phyloP scores from a whole-genome alignment of 1,284 basidiomycete species.

The Boletus sp. region DNA sequence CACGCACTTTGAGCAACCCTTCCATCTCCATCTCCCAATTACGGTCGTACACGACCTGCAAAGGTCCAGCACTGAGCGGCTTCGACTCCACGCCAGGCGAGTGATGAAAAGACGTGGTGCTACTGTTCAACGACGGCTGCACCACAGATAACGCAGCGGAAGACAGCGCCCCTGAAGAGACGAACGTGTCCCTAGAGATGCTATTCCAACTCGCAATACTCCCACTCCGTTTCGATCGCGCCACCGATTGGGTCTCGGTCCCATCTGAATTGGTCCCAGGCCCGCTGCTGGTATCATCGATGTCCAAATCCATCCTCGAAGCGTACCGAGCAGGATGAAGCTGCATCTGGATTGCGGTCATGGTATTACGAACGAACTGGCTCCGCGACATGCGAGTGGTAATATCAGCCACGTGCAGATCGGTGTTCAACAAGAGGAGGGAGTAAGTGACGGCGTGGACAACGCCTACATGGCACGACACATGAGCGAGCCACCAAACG shows the following conservation, averaged over 20 bases:
- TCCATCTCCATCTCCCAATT: constrained; percentile 87
- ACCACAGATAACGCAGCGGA: constrained; percentile 33
- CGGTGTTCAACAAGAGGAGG: constrained; percentile 92
- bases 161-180: constrained; percentile 38
- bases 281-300: constrained; percentile 64
- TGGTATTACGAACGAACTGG: constrained; percentile 92
- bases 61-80: constrained; percentile 29
- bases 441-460: constrained; percentile 94
- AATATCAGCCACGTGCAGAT: constrained; percentile 93
- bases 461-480: constrained; percentile 51
- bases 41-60: constrained; percentile 51
- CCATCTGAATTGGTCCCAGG: constrained; percentile 49
- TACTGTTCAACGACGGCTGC: constrained; percentile 34
- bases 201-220: constrained; percentile 83
- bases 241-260: constrained; percentile 42
- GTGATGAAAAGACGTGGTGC: constrained; percentile 41
- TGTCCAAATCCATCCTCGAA: constrained; percentile 60
- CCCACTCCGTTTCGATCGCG: constrained; percentile 69
- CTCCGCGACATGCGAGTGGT: constrained; percentile 85
- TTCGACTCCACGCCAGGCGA: constrained; percentile 41
- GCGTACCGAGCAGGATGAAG: constrained; percentile 49
- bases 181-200: constrained; percentile 54
- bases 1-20: constrained; percentile 69
- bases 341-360: constrained; percentile 79
- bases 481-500: constrained; percentile 11